These are phyloP conservation scores for Agapanthus africanus DNA, from an alignment of 106 monocot species.

Conservation along the genomic window DNA sequence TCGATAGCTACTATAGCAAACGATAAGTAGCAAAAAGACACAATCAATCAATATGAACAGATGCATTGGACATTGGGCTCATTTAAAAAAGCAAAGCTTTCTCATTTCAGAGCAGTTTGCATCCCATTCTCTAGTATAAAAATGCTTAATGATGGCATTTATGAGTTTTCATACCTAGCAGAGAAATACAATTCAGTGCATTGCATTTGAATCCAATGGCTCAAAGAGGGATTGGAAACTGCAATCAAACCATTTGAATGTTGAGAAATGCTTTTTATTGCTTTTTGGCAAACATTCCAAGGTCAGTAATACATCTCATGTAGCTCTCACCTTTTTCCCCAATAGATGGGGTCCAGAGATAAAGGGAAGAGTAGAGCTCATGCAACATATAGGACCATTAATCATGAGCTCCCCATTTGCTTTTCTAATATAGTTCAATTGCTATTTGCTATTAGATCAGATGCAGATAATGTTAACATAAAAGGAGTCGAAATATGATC, in stretches of 20 bases:
- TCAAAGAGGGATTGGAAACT: neutral
- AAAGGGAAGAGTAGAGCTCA: neutral
- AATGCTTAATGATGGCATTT: no score
- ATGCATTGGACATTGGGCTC: neutral
- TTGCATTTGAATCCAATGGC: neutral
- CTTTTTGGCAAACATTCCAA: neutral
- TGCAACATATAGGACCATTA: neutral
- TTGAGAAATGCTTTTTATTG: no score
- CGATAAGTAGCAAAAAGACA: neutral
- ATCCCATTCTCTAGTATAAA: neutral
- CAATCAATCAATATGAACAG: neutral
- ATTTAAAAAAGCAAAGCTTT: neutral
- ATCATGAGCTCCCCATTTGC: neutral
- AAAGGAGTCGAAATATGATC: no score
- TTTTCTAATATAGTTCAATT: no score
- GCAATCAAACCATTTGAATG: neutral
- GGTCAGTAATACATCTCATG: neutral
- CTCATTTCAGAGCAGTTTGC: neutral
- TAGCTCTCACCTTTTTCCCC: neutral
- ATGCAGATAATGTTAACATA: no score
- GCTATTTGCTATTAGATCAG: no score
- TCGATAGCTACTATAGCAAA: neutral
- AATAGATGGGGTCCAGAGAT: neutral
- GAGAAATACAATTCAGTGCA: no score
- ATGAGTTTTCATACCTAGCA: no score